Conservation (phyloP, 331 rosid genomes). For the Erythrophleum ivorense region DNA sequence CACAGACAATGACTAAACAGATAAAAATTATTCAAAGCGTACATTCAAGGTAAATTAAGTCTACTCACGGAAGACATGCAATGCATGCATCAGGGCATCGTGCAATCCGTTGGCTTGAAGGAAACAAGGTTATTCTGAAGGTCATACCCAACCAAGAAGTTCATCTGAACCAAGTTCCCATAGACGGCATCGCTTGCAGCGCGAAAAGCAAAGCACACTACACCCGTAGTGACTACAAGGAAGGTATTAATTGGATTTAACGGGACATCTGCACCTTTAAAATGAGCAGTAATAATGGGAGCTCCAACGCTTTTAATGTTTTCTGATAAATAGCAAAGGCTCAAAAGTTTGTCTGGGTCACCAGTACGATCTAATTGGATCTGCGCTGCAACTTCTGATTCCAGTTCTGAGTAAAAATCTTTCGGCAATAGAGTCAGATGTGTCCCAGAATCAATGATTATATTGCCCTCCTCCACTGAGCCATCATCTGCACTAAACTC, state of each 20-base stretch:
- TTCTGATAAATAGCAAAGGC: background rate
- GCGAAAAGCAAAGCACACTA: slow-evolving; percentile 50
- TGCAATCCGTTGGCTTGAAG: slow-evolving; percentile 49
- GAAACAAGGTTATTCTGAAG: slow-evolving; percentile 29
- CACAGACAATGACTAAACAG: too few species aligned
- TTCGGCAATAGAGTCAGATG: slow-evolving; percentile 33
- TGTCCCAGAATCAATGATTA: slow-evolving; percentile 58
- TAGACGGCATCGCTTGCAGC: background rate
- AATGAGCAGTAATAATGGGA: slow-evolving; percentile 37
- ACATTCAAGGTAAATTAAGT: too few species aligned
- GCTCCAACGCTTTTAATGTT: background rate
- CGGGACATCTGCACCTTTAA: slow-evolving; percentile 40
- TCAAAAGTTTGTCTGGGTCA: background rate
- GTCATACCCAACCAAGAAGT: slow-evolving; percentile 54
- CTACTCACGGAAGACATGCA: too few species aligned
- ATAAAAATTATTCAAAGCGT: too few species aligned
- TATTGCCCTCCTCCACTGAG: slow-evolving; percentile 26
- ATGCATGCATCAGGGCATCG: background rate
- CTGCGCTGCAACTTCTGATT: background rate
- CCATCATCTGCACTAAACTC: background rate
- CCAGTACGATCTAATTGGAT: background rate
- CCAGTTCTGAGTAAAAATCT: background rate
- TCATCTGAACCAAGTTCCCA: slow-evolving; percentile 50
- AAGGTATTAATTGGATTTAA: slow-evolving; percentile 37
- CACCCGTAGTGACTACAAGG: background rate